phyloP scores from a whole-genome alignment of 495 filamentous ascomycete genomes.

The Durotheca rogersii region DNA sequence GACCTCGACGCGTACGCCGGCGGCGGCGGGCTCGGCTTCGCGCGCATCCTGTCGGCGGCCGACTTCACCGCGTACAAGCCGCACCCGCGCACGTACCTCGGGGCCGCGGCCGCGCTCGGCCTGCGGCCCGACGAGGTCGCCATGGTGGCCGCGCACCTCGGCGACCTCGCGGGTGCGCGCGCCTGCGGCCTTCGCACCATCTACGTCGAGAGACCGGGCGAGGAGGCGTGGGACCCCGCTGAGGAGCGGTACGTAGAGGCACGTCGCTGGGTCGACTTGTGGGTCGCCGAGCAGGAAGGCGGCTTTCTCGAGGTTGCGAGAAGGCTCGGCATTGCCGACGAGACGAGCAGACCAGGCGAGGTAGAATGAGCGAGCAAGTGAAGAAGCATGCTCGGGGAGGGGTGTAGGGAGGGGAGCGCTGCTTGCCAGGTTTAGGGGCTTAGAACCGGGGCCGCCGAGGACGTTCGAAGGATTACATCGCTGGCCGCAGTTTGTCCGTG shows the following conservation, averaged over 20 bases:
- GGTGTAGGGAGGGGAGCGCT: no score
- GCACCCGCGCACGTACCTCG: conserved; percentile 63
- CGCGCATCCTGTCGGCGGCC: conserved; percentile 62
- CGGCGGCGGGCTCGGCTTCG: conserved; percentile 63
- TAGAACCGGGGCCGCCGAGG: no score
- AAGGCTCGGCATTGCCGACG: conserved; percentile 42
- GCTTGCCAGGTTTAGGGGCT: no score
- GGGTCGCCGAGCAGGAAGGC: conserved; percentile 52
- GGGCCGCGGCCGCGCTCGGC: conserved; percentile 61
- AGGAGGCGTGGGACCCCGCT: conserved; percentile 61
- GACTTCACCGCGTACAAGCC: conserved; percentile 81
- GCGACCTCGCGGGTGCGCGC: conserved; percentile 67
- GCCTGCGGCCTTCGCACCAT: conserved; percentile 64
- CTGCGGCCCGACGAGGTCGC: conserved; percentile 62
- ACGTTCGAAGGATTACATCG: no score
- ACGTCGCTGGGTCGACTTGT: conserved; percentile 65
- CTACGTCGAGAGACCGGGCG: conserved; percentile 68
- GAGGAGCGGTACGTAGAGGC: conserved; percentile 52
- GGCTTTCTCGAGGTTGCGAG: conserved; percentile 58
- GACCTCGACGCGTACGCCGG: conserved; percentile 60
- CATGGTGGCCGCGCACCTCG: conserved; percentile 77
- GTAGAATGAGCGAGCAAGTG: no score
- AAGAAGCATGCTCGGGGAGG: no score
- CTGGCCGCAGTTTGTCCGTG: no score
- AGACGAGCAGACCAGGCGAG: no score